Evolutionary conservation across 2,329 filamentous ascomycete genomes (phyloP), one percentile per base, ranked within the genome.

Genomic region (Colletotrichum musicola): DNA sequence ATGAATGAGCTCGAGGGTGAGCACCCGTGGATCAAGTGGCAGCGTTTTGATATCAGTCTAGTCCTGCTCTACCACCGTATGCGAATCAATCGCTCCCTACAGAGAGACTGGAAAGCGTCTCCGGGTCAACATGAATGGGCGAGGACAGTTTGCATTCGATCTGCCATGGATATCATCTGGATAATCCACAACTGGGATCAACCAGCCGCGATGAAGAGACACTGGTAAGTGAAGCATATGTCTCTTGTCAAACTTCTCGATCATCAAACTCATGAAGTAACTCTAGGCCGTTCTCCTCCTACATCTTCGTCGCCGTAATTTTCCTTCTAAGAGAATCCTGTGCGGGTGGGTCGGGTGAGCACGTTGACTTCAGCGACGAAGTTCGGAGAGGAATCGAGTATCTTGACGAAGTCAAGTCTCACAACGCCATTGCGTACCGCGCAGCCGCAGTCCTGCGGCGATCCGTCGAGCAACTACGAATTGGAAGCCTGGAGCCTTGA

Each of bases 11-110:
- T 65, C 1, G 62, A 65, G 6, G 7, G 47, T 4, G 56, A 7
- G 2, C 56, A 67, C 7, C 68, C 68, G 4, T 71, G 65, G 65
- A 55, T 71, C 22, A 69, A 64, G n/a, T 69, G 65, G 65, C 65
- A 69, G 44, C 61, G 68, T 0, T 71, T 71, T 27, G 65, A 71
- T 22, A 69, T 71, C 14, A 71, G 66, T 20, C 61, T 71, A 3
- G 65, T 65, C 4, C 44, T 71, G 6, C 61, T 69, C 1, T 61
- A 69, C 27, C 69, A 71, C 18, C 59, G 65, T 4, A 56, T 71
- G 16, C 60, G 60, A 4, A 71, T 71, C 22, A 69, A 71, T 10
- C 62, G 65, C 7, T 49, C 65, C 6, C 50, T 71, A 4, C 54
- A 62, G 14, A 42, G 54, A 2, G 3, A 60, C 12, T 69, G 69